Percentiles rank a stretch among this genome's conserved stretches.
These are phyloP conservation scores for Talaromyces atroroseus DNA, from an alignment of 2,329 filamentous ascomycete genomes.

Conservation along the genomic window DNA sequence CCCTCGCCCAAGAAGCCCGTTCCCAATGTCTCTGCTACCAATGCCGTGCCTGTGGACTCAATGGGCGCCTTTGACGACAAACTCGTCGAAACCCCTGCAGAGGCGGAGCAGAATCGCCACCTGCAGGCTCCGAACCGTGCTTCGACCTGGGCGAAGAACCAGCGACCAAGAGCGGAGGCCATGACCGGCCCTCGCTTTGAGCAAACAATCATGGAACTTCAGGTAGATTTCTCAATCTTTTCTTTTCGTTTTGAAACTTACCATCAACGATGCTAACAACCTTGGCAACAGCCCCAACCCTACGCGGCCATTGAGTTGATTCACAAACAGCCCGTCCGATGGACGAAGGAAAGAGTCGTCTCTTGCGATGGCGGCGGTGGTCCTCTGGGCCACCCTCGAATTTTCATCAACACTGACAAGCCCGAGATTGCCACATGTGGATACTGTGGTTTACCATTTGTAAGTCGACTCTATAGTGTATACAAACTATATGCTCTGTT, in stretches of 20 bases:
- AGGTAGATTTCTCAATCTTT: slow-evolving; percentile 54
- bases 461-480: slow-evolving; percentile 46
- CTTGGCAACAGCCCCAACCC: slow-evolving; percentile 65
- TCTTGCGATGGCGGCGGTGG: slow-evolving; percentile 91
- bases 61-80: slow-evolving; percentile 39
- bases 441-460: slow-evolving; percentile 91
- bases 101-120: slow-evolving; percentile 52
- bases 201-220: slow-evolving; percentile 86
- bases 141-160: slow-evolving; percentile 76
- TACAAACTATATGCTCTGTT: no score
- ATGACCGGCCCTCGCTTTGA: slow-evolving; percentile 96
- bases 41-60: slow-evolving; percentile 50
- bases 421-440: slow-evolving; percentile 83
- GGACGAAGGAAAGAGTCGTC: slow-evolving; percentile 76
- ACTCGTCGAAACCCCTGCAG: slow-evolving; percentile 51
- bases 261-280: background rate
- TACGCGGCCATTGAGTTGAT: slow-evolving; percentile 90
- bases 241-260: background rate
- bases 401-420: slow-evolving; percentile 98
- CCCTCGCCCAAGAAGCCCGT: slow-evolving; percentile 47
- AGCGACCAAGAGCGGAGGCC: slow-evolving; percentile 71
- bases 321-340: slow-evolving; percentile 89
- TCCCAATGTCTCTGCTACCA: slow-evolving; percentile 57
- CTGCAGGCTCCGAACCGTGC: slow-evolving; percentile 82
- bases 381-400: slow-evolving; percentile 78